Evolutionary conservation across 1,284 basidiomycete genomes (phyloP).

Genomic region (Malassezia obtusa): DNA sequence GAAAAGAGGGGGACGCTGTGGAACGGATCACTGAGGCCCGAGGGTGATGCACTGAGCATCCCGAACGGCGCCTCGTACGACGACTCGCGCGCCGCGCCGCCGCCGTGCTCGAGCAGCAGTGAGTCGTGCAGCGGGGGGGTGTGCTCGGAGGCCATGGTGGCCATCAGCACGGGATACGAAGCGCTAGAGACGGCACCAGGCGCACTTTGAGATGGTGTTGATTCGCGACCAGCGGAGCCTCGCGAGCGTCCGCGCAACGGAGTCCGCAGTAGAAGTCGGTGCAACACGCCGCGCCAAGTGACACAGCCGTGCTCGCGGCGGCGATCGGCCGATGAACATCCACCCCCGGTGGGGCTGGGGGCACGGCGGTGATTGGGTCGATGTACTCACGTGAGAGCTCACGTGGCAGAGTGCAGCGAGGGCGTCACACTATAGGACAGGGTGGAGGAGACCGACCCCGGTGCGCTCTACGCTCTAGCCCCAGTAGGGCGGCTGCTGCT

Average conservation of each 20-base stretch:
- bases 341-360: neutral
- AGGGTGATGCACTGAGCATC: neutral
- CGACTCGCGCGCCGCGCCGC: neutral
- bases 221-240: too few species aligned
- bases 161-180: neutral
- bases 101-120: neutral
- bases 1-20: neutral
- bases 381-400: neutral
- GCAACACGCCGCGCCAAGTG: too few species aligned
- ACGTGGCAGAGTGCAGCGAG: neutral
- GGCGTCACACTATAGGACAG: neutral
- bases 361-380: neutral
- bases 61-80: neutral
- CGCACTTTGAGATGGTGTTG: too few species aligned
- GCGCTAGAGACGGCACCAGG: too few species aligned
- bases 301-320: neutral
- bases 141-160: neutral
- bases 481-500: conserved; percentile 38
- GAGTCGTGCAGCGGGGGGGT: neutral
- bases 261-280: too few species aligned
- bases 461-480: conserved; percentile 20
- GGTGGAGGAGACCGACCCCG: conserved; percentile 1
- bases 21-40: neutral
- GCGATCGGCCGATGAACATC: neutral
- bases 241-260: too few species aligned